Percentiles rank a stretch among this genome's conserved stretches.
phyloP scores from a whole-genome alignment of 345 rosid species.

The Nasturtium officinale region DNA sequence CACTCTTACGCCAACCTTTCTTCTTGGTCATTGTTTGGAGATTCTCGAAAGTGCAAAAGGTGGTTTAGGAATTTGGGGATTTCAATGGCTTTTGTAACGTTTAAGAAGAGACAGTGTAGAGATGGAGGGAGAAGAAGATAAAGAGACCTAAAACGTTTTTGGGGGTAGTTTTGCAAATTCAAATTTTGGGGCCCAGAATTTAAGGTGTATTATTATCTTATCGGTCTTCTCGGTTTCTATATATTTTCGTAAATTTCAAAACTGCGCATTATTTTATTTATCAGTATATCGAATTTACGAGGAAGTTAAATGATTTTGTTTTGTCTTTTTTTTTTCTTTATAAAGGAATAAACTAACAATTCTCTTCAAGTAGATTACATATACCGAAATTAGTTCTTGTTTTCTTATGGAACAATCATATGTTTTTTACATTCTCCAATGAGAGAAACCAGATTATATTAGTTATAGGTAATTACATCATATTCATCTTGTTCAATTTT shows the following conservation, averaged over 20 bases:
- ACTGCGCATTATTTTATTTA: neutral
- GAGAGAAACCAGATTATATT: neutral
- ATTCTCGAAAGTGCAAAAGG: slow-evolving; percentile 3
- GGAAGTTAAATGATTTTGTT: neutral
- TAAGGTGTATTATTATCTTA: neutral
- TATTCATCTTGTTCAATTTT: slow-evolving; percentile 11
- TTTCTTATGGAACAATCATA: neutral
- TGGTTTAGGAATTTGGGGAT: slow-evolving; percentile 23
- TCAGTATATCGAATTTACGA: neutral
- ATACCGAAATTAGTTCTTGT: neutral
- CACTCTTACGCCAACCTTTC: slow-evolving; percentile 27
- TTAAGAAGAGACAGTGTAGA: slow-evolving; percentile 7
- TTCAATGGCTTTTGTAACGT: slow-evolving; percentile 14
- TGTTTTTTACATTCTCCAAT: neutral
- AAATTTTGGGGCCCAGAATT: slow-evolving; percentile 48
- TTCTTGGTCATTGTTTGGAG: slow-evolving; percentile 34
- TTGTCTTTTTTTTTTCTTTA: too few relatives aligned
- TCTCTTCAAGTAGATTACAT: neutral
- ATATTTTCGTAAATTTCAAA: neutral
- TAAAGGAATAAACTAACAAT: neutral
- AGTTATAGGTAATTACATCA: neutral
- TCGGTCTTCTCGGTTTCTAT: neutral
- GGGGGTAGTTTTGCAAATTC: slow-evolving; percentile 39
- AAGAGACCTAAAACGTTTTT: slow-evolving; percentile 9
- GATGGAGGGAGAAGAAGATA: neutral